phyloP scores from a whole-genome alignment of 331 rosid genomes.

The Erythrophleum ivorense region DNA sequence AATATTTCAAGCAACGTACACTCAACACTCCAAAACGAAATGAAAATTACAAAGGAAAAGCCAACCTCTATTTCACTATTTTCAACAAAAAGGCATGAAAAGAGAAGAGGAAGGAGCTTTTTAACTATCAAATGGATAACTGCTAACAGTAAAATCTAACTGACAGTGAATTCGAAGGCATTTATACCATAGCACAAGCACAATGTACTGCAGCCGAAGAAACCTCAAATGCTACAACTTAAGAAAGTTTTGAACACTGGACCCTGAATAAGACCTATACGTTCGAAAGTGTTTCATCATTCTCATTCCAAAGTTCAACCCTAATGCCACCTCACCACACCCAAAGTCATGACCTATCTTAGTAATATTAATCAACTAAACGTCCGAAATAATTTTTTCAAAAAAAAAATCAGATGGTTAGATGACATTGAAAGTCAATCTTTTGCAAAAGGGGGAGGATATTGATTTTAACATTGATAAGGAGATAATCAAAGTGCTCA shows the following conservation, averaged over 20 bases:
- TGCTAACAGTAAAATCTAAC: background rate
- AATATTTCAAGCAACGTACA: slow-evolving; percentile 18
- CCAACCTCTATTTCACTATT: background rate
- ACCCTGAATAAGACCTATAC: slow-evolving; percentile 1
- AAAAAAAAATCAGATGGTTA: background rate
- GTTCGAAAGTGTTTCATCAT: background rate
- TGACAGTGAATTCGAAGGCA: background rate
- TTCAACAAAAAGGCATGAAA: slow-evolving; percentile 11
- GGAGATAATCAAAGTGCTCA: background rate
- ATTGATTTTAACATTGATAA: background rate
- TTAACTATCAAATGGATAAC: background rate
- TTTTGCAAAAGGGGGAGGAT: background rate
- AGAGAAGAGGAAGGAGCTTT: background rate
- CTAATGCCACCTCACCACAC: slow-evolving; percentile 1
- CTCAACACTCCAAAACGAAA: background rate
- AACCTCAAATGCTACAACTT: slow-evolving; percentile 2
- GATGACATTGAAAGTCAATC: background rate
- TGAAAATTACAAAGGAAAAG: background rate
- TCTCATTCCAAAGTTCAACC: background rate
- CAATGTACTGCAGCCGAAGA: background rate
- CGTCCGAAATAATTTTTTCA: background rate
- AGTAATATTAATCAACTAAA: background rate
- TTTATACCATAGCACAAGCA: background rate
- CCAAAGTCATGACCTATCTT: background rate
- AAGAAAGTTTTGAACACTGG: background rate